These are phyloP conservation scores for Sphaerulina musiva DNA, from an alignment of 2,329 filamentous ascomycete species.

Conservation along the genomic window DNA sequence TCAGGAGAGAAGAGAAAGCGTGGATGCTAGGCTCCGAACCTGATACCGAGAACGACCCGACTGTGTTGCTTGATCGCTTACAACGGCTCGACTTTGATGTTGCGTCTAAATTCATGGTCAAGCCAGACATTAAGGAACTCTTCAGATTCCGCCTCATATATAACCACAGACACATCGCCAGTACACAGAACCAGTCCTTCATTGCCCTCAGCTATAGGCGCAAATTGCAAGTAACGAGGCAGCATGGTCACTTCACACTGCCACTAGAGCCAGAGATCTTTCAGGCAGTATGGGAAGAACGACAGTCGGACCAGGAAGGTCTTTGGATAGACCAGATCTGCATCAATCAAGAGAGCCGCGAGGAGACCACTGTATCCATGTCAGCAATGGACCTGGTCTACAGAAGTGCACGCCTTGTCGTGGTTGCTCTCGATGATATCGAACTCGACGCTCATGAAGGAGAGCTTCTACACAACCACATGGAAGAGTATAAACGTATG, in stretches of 20 bases:
- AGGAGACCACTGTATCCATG: conserved; percentile 37
- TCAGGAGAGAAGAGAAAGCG: conserved; percentile 24
- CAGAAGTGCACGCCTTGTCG: conserved; percentile 36
- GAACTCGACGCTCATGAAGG: conserved; percentile 33
- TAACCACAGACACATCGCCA: conserved; percentile 29
- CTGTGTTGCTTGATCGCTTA: conserved; percentile 24
- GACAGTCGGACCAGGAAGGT: conserved; percentile 34
- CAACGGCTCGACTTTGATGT: conserved; percentile 21
- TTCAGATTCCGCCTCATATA: conserved; percentile 38
- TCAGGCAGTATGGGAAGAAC: conserved; percentile 38
- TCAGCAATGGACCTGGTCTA: conserved; percentile 41
- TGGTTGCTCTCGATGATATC: conserved; percentile 41
- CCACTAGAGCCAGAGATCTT: conserved; percentile 37
- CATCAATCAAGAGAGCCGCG: conserved; percentile 38
- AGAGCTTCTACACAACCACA: conserved; percentile 35
- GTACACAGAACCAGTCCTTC: conserved; percentile 35
- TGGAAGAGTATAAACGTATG: conserved; percentile 34
- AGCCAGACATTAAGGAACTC: conserved; percentile 28
- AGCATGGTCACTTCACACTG: conserved; percentile 35
- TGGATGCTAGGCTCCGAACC: conserved; percentile 26
- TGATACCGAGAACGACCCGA: conserved; percentile 25
- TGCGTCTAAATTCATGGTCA: conserved; percentile 29
- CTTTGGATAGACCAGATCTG: conserved; percentile 44
- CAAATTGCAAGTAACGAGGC: conserved; percentile 30
- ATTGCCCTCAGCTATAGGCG: conserved; percentile 43